These are phyloP conservation scores for Coemansia aciculifera DNA, from an alignment of 192 early-diverging fungal species.

Conservation along the genomic window DNA sequence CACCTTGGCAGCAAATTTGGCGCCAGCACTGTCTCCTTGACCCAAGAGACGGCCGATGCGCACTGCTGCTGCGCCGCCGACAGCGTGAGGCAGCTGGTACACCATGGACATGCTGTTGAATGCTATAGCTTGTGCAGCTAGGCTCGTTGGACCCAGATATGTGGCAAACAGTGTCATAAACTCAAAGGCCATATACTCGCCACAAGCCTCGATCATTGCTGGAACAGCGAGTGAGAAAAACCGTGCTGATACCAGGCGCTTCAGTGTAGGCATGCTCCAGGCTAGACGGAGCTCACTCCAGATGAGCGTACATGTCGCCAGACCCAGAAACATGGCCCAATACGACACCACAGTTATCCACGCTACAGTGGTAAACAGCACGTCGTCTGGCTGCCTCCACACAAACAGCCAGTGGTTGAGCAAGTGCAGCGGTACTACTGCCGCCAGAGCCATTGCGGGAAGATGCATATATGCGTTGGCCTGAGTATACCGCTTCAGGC, in stretches of 20 bases:
- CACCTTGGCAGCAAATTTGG: constrained; percentile 52
- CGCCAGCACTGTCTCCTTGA: constrained; percentile 39
- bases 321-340: constrained; percentile 69
- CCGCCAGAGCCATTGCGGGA: constrained; percentile 35
- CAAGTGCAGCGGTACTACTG: constrained; percentile 43
- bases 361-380: constrained; percentile 81
- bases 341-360: constrained; percentile 78
- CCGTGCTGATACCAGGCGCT: constrained; percentile 30
- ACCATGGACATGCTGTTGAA: constrained; percentile 58
- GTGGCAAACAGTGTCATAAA: constrained; percentile 55
- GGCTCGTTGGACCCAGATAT: constrained; percentile 54
- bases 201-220: constrained; percentile 74
- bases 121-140: constrained; percentile 62
- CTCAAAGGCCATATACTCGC: constrained; percentile 63
- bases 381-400: constrained; percentile 59
- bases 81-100: constrained; percentile 58
- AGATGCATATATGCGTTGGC: constrained; percentile 85
- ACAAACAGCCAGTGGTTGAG: constrained; percentile 81
- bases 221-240: constrained; percentile 67
- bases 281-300: constrained; percentile 58
- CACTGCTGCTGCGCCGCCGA: constrained; percentile 57
- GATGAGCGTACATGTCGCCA: constrained; percentile 63
- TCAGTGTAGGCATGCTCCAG: constrained; percentile 61
- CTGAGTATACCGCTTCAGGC: constrained; percentile 83
- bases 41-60: constrained; percentile 58